phyloP scores from a whole-genome alignment of 179 eudicot species.

The Spinacia oleracea region DNA sequence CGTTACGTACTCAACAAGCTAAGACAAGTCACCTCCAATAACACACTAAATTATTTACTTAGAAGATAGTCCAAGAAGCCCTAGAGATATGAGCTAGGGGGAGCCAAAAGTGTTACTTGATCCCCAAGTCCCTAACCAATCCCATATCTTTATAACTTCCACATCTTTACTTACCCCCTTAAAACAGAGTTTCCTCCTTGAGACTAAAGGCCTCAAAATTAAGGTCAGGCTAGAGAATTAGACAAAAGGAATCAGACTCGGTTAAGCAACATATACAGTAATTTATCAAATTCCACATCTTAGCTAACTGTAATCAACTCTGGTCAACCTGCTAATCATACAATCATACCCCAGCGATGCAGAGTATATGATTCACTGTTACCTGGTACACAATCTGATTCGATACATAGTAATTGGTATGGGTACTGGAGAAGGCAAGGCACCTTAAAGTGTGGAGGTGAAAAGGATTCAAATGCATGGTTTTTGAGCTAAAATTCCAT shows the following conservation, averaged over 20 bases:
- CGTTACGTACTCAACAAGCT: neutral
- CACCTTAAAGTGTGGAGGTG: too few species aligned
- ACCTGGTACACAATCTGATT: neutral
- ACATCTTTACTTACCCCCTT: neutral
- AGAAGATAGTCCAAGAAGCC: neutral
- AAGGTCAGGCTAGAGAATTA: neutral
- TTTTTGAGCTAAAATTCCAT: too few species aligned
- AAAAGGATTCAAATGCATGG: too few species aligned
- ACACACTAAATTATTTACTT: neutral
- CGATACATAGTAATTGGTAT: too few species aligned
- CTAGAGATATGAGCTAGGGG: neutral
- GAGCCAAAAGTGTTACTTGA: neutral
- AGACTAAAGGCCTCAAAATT: neutral
- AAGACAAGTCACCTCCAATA: neutral
- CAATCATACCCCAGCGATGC: neutral
- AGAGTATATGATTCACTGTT: neutral
- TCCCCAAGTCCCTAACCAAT: neutral
- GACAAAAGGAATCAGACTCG: neutral
- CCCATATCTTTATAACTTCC: neutral
- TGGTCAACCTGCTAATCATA: neutral
- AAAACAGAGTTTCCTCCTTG: neutral
- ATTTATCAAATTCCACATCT: too few species aligned
- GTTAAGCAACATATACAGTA: neutral
- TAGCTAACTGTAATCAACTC: too few species aligned
- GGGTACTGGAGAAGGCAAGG: too few species aligned